Evolutionary conservation across 192 early-diverging fungal genomes (phyloP), one percentile per base, ranked within the genome.

Genomic region (Gaertneriomyces sp.): DNA sequence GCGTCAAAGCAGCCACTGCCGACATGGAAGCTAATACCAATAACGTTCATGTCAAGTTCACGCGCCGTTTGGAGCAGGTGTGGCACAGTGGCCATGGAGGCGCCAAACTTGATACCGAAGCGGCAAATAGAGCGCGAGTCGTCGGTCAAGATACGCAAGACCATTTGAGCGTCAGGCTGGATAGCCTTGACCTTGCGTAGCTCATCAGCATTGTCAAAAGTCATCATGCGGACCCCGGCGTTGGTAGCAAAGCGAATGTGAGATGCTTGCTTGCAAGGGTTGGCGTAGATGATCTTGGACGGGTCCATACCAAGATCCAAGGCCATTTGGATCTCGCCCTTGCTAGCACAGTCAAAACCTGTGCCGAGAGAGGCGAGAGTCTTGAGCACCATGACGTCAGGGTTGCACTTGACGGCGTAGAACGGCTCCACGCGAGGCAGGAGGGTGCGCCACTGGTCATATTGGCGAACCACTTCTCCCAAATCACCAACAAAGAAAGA

Each of bases 181-280:
- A 80, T 76, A 41, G 77, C 69, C 72, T 91, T 89, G 70, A 99
- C 88, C 83, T 99, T 99, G 81, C 83, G 78, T 4, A 99, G 87
- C 75, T 99, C 97, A 77, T 99, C 97, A 6, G 88, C 88, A 81
- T 99, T 99, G 79, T 99, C 97, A 82, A 99, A 99, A 16, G 97
- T 99, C 92, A 99, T 93, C 86, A 92, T 87, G 54, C 72, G 72
- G 38, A 99, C 92, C 60, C 88, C 87, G 53, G 86, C 81, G 25
- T 74, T 73, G 20, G 77, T 74, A 2, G 95, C 93, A 64, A 85
- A 96, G 50, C 91, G 90, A 72, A 99, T 85, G 77, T 95, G 96
- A 5, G 94, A 93, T 53, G 87, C 83, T 63, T 93, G 93, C 81
- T 99, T 99, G 87, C 97, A 99, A n/a, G 96, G 96, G 79, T 99